Base-by-base conservation (phyloP, 441 rosid species). In the Euphorbia celastroides region DNA sequence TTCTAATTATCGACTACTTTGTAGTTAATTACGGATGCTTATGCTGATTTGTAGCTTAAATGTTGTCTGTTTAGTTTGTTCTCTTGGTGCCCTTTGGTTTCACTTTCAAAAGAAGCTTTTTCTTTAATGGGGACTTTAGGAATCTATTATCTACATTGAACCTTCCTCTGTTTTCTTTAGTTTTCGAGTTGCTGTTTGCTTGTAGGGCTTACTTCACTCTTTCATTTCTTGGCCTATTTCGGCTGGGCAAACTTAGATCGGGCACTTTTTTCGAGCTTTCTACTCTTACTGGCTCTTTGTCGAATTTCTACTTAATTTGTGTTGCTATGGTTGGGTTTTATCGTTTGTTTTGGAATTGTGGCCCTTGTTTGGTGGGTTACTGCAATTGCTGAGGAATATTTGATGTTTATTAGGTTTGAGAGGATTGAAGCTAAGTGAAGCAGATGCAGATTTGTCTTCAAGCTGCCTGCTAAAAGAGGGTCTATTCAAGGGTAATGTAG, bases 241-340 rank as follows among this genome's bases (percentile, higher is more conserved):
- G 27, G 78, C 82, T 60, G 27, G 56, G 60, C 63, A 73, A 10
- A 57, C 26, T 67, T 58, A 65, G 77, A 75, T 74, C 75, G 77
- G 83, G 79, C 79, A 57, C 64, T 62, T 27, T 52, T 17, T 19
- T 51, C 46, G 20, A n/a, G 32, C 44, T 72, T 73, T 28, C 11
- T 50, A 31, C 41, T 56, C 54, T 52, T 56, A 58, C 44, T 69
- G 67, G 26, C 20, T 19, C 64, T 27, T 71, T 36, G 59, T 51
- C 62, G 28, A 19, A 58, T 57, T 65, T 26, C 13, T 50, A 9
- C 27, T 19, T 8, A 27, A 34, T 22, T 23, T 44, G n/a, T n/a
- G n/a, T 30, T 25, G 63, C 25, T 42, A 9, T 56, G 10, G 44
- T 17, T 7, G 65, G 23, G 30, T 48, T 16, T 36, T 17, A 32